Percentiles rank a stretch among this genome's conserved stretches.
phyloP scores from a whole-genome alignment of 2,329 filamentous ascomycete species.

The Elsinoe arachidis region DNA sequence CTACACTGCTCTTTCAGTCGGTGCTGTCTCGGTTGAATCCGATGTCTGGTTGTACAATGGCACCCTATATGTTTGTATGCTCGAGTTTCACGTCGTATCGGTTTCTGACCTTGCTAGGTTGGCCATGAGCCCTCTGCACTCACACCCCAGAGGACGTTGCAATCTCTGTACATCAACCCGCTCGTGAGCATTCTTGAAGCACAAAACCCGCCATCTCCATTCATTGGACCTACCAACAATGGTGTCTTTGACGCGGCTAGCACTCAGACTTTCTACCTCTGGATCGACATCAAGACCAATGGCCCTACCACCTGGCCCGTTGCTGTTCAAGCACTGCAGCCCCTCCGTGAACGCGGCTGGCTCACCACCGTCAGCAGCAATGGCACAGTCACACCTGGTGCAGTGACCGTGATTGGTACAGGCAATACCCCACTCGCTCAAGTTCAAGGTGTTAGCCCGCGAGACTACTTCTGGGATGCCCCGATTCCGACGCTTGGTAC shows the following conservation, averaged over 20 bases:
- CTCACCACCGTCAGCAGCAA: constrained; percentile 45
- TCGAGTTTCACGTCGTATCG: neutral
- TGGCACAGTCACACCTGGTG: constrained; percentile 35
- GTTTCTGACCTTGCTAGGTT: constrained; percentile 31
- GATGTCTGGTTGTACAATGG: constrained; percentile 53
- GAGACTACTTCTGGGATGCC: constrained; percentile 55
- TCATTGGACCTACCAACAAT: constrained; percentile 44
- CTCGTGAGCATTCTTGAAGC: constrained; percentile 47
- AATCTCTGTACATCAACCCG: constrained; percentile 51
- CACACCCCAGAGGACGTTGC: constrained; percentile 44
- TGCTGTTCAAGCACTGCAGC: constrained; percentile 48
- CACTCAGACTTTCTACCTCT: constrained; percentile 52
- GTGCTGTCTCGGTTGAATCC: constrained; percentile 50
- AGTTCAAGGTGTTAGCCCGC: constrained; percentile 36
- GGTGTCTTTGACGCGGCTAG: constrained; percentile 52
- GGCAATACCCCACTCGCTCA: constrained; percentile 46
- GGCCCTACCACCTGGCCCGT: constrained; percentile 48
- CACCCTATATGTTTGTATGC: constrained; percentile 41
- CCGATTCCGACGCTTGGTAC: constrained; percentile 40
- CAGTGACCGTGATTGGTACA: constrained; percentile 55
- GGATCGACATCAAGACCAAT: constrained; percentile 53
- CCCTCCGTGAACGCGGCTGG: constrained; percentile 45
- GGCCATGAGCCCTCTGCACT: constrained; percentile 49
- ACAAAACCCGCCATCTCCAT: constrained; percentile 48
- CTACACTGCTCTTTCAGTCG: constrained; percentile 47